Percentiles rank a stretch among this genome's conserved stretches.
Conservation (phyloP, 495 filamentous ascomycete genomes). For the Astrocystis sublimbata region DNA sequence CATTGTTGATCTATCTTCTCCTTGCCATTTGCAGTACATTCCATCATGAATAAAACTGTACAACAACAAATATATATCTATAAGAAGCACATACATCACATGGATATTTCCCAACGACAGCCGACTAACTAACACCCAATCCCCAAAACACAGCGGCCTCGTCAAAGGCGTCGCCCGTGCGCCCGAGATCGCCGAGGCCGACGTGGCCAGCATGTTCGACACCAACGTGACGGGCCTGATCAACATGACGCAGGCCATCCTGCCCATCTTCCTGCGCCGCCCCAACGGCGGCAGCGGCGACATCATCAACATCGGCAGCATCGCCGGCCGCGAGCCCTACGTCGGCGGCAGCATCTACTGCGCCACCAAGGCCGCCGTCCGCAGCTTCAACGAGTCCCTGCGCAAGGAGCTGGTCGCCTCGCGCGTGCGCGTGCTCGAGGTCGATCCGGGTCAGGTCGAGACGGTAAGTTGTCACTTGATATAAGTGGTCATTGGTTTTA, state of each 20-base stretch:
- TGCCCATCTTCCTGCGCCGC: conserved; percentile 81
- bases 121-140: conserved; percentile 15
- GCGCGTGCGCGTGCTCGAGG: conserved; percentile 83
- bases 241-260: conserved; percentile 92
- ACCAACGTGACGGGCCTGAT: conserved; percentile 95
- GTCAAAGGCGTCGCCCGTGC: conserved; percentile 87
- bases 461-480: conserved; percentile 57
- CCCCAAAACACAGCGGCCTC: conserved; percentile 69
- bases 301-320: conserved; percentile 95
- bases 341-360: conserved; percentile 93
- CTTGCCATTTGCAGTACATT: not conserved
- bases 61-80: too few species aligned
- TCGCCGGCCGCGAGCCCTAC: conserved; percentile 91
- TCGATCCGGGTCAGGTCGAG: conserved; percentile 97
- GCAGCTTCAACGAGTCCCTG: conserved; percentile 84
- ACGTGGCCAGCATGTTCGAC: conserved; percentile 83
- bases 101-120: too few species aligned
- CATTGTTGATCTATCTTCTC: not conserved
- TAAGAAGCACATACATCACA: too few species aligned
- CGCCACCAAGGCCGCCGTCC: conserved; percentile 91
- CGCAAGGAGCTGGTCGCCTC: conserved; percentile 87
- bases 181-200: conserved; percentile 76
- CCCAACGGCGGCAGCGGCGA: conserved; percentile 80
- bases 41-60: too few species aligned
- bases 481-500: not conserved